phyloP scores from a whole-genome alignment of 2,329 filamentous ascomycete species.

The Fusarium sp. region DNA sequence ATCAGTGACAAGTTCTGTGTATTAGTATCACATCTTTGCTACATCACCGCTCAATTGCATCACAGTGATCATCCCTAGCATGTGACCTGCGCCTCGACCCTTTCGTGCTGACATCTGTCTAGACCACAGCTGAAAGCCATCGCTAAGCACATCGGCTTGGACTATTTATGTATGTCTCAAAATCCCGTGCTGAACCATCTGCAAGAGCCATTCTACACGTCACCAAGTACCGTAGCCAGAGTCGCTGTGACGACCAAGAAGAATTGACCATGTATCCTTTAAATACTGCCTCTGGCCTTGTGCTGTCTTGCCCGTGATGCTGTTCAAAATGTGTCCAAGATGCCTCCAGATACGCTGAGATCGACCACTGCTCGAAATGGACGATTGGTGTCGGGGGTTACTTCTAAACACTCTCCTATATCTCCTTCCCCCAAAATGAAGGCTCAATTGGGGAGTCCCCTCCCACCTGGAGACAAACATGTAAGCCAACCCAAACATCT shows the following conservation, averaged over 20 bases:
- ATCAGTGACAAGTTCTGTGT: neutral
- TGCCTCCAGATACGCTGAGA: too few relatives aligned
- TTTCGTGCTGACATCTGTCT: neutral
- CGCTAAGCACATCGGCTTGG: neutral
- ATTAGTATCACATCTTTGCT: neutral
- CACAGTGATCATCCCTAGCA: neutral
- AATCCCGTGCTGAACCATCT: neutral
- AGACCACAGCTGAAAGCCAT: neutral
- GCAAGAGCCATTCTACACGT: constrained; percentile 1
- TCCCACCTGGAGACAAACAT: constrained; percentile 43
- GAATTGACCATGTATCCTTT: neutral
- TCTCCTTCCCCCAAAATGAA: constrained; percentile 4
- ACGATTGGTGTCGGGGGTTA: neutral
- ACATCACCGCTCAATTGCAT: neutral
- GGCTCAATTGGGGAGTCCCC: constrained; percentile 32
- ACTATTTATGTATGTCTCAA: constrained; percentile 16
- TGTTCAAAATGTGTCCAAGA: neutral
- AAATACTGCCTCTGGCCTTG: neutral
- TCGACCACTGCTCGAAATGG: neutral
- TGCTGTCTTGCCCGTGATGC: neutral
- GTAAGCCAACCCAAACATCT: constrained; percentile 20
- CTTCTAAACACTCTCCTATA: neutral
- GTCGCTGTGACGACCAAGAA: neutral
- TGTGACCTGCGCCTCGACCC: neutral
- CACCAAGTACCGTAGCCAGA: neutral